phyloP scores from a whole-genome alignment of 2,329 filamentous ascomycete species.

The Helotiales sp. region DNA sequence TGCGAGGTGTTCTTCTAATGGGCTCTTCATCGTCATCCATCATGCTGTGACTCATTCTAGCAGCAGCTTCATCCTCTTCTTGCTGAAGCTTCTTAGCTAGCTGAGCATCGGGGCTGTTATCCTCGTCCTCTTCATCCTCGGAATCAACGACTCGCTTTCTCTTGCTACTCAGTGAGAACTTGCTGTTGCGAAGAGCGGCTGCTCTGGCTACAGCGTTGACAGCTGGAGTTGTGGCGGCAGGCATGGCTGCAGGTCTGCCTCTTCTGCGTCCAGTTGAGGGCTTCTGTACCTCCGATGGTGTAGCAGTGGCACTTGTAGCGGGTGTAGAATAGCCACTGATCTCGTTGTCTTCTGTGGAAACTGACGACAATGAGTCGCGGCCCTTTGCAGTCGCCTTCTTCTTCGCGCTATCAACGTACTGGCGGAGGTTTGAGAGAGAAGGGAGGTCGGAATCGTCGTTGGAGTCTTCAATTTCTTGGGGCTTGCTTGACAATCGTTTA shows the following conservation, averaged over 20 bases:
- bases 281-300: conserved; percentile 43
- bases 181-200: conserved; percentile 48
- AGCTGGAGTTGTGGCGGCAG: conserved; percentile 11
- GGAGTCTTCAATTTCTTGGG: not conserved
- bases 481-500: not conserved
- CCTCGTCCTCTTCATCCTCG: conserved; percentile 40
- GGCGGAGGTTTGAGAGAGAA: conserved; percentile 13
- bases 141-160: conserved; percentile 48
- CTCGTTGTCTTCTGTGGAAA: conserved; percentile 43
- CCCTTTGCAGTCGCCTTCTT: conserved; percentile 27
- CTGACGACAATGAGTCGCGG: conserved; percentile 41
- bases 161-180: conserved; percentile 46
- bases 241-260: conserved; percentile 13
- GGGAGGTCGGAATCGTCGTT: conserved; percentile 20
- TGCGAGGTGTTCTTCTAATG: conserved; percentile 21
- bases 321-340: conserved; percentile 58
- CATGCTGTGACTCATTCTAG: no score
- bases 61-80: conserved; percentile 45
- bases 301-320: conserved; percentile 57
- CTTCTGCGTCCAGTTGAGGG: conserved; percentile 29
- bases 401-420: conserved; percentile 19
- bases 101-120: conserved; percentile 47
- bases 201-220: conserved; percentile 47
- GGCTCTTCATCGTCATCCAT: conserved; percentile 19
- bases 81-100: conserved; percentile 58